Conservation (phyloP, 2,329 filamentous ascomycete species). For the Aspergillus carbonarius region DNA sequence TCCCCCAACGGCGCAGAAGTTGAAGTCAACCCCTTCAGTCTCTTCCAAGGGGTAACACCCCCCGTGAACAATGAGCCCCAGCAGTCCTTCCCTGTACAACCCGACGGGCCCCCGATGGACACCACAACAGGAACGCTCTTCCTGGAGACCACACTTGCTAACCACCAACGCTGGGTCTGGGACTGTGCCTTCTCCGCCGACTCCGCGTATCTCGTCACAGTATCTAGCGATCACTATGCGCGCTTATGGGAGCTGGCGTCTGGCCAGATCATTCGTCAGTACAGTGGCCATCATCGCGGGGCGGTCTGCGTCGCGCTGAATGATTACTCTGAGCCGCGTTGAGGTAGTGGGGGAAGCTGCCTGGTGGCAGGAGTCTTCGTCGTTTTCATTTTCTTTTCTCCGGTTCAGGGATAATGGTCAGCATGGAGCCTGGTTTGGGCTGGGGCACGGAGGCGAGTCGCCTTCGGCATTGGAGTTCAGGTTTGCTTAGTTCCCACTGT, state of each 20-base stretch:
- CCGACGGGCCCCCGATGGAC: slow-evolving; percentile 43
- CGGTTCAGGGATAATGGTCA: slow-evolving; percentile 20
- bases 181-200: slow-evolving; percentile 95
- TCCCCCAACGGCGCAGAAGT: slow-evolving; percentile 23
- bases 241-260: slow-evolving; percentile 84
- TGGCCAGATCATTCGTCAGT: slow-evolving; percentile 88
- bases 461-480: slow-evolving; percentile 17
- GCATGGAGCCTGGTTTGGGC: slow-evolving; percentile 24
- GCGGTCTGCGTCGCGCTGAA: slow-evolving; percentile 92
- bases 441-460: slow-evolving; percentile 6
- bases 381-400: not conserved
- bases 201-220: slow-evolving; percentile 87
- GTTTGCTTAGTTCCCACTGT: slow-evolving; percentile 7
- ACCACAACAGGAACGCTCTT: slow-evolving; percentile 59
- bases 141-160: slow-evolving; percentile 81
- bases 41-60: slow-evolving; percentile 27
- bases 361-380: not conserved
- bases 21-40: slow-evolving; percentile 25
- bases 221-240: slow-evolving; percentile 91
- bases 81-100: slow-evolving; percentile 35
- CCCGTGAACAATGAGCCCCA: slow-evolving; percentile 29
- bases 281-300: slow-evolving; percentile 89
- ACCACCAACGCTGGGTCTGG: slow-evolving; percentile 96
- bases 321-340: slow-evolving; percentile 63
- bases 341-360: not conserved